Evolutionary conservation across 2,329 filamentous ascomycete species (phyloP), one percentile per base, ranked within the genome.

Genomic region (Periconia sp.): DNA sequence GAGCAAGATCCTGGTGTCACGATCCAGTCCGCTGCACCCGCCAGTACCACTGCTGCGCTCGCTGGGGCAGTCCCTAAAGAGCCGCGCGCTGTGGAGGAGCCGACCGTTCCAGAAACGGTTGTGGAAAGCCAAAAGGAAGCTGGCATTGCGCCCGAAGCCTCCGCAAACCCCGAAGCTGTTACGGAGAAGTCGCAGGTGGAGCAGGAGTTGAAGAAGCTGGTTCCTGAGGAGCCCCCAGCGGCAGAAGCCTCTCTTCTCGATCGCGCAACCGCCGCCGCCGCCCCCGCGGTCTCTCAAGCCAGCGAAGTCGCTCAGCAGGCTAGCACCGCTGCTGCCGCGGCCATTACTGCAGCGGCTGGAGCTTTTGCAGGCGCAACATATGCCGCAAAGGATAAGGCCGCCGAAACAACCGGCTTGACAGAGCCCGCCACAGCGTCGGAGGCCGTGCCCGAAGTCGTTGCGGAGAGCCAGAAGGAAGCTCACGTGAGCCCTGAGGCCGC

Each of bases 41-140:
- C 67, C 31, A 78, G 74, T 72, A 79, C 78, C 15, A 80, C 78
- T 41, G 76, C 75, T 46, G 66, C 74, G 48, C 74, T 81, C 35
- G 79, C 78, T 27, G 78, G 66, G 41, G 62, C 74, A 54, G 75
- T 78, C 13, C 78, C 79, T 40, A 69, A 74, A 53, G 74, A 80
- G 64, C 72, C 75, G n/a, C 30, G 19, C 68, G 69, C 27, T 70
- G 41, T 42, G 14, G 35, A 40, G 35, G 35, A 40, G 13, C 14
- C 35, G 14, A 3, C 63, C 55, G 64, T 74, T 19, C 86, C 87
- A 30, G 81, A 83, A 56, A 74, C 88, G 41, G 89, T 92, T 49
- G 86, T 83, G 67, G 84, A 91, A 65, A 90, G 87, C 75, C 88
- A 92, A 68, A 79, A 85, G 61, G 82, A 86, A 69, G 87, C 88